These are phyloP conservation scores for Selaginella moellendorffii DNA, from an alignment of 75 land plant genomes.

Conservation along the genomic window DNA sequence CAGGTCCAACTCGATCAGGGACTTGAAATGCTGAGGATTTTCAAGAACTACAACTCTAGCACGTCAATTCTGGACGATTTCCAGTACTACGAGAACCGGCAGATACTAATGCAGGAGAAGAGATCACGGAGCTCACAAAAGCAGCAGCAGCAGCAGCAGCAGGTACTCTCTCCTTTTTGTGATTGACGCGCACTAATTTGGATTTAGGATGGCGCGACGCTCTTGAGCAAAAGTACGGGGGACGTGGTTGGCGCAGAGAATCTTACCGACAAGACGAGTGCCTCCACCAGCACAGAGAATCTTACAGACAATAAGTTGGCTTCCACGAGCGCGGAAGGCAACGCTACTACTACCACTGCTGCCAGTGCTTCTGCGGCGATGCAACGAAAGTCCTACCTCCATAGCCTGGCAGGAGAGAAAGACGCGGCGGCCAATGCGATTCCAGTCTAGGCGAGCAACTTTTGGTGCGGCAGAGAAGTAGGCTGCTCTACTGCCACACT, in stretches of 20 bases:
- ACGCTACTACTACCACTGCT: background rate
- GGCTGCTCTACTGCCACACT: no score
- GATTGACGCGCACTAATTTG: background rate
- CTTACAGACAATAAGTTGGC: background rate
- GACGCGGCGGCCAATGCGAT: no score
- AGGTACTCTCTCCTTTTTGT: background rate
- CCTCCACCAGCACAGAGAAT: background rate
- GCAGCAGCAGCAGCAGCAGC: slow-evolving; percentile 17
- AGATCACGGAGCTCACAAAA: slow-evolving; percentile 33
- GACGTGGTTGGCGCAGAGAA: background rate
- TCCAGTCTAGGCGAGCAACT: no score
- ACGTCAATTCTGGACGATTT: slow-evolving; percentile 74
- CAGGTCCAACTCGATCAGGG: slow-evolving; percentile 71
- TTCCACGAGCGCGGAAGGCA: background rate
- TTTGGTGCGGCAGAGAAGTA: no score
- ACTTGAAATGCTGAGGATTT: slow-evolving; percentile 62
- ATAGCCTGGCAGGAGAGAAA: background rate
- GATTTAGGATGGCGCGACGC: background rate
- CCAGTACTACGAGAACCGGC: slow-evolving; percentile 65
- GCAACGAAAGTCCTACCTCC: background rate
- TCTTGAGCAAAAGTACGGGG: background rate
- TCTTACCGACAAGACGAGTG: background rate
- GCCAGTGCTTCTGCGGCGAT: background rate
- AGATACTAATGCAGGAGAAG: slow-evolving; percentile 59
- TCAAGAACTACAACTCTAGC: slow-evolving; percentile 46